Evolutionary conservation across 495 filamentous ascomycete species (phyloP).

Genomic region (Aspergillus bridgeri): DNA sequence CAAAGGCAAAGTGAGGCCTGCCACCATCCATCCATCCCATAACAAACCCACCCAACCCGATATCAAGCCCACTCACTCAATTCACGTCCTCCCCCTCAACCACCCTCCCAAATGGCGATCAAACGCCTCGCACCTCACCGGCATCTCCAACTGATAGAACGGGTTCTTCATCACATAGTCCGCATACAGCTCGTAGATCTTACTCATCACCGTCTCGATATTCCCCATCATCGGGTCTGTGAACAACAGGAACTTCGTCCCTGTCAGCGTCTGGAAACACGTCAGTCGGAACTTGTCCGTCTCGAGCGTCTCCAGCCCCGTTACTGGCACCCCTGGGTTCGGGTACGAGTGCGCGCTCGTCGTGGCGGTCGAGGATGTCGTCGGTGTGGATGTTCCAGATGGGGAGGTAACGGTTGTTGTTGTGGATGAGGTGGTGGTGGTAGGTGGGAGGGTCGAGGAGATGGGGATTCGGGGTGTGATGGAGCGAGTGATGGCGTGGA

Average conservation of each 20-base stretch:
- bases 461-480: constrained; percentile 57
- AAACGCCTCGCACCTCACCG: constrained; percentile 89
- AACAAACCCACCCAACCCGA: background rate
- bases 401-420: constrained; percentile 29
- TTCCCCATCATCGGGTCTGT: constrained; percentile 89
- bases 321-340: constrained; percentile 46
- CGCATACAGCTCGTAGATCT: constrained; percentile 90
- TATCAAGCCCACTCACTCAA: too few relatives aligned
- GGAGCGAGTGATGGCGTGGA: constrained; percentile 87
- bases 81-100: constrained; percentile 37
- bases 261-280: constrained; percentile 91
- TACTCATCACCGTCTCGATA: constrained; percentile 73
- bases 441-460: constrained; percentile 9
- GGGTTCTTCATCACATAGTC: constrained; percentile 99
- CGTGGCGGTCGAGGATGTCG: constrained; percentile 11
- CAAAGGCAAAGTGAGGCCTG: background rate
- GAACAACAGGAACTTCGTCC: constrained; percentile 92
- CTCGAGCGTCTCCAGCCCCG: constrained; percentile 88
- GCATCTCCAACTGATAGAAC: constrained; percentile 98
- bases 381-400: constrained; percentile 20
- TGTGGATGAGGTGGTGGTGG: constrained; percentile 16
- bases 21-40: background rate
- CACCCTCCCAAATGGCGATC: constrained; percentile 70
- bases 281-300: constrained; percentile 87
- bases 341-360: constrained; percentile 39